Percentiles rank a stretch among this genome's conserved stretches.
These are phyloP conservation scores for Candida loeiensis DNA, from an alignment of 805 yeast genomes.

Conservation along the genomic window DNA sequence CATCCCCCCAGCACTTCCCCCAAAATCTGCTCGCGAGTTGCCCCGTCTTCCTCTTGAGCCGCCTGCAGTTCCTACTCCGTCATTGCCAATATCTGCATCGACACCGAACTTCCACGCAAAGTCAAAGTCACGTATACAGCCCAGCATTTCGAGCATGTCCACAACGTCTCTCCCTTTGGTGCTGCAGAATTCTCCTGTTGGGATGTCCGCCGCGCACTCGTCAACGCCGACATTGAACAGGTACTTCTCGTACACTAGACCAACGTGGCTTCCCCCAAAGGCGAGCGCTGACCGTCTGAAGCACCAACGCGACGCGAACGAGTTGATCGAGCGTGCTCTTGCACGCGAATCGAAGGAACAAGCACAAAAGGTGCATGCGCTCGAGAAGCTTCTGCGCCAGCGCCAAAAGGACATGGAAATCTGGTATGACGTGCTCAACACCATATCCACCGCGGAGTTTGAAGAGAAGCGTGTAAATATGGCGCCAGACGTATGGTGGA, in stretches of 20 bases:
- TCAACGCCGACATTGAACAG: conserved; percentile 6
- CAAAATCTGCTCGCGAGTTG: conserved; percentile 1
- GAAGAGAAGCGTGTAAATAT: conserved; percentile 9
- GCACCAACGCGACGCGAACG: conserved; percentile 53
- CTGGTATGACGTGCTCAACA: conserved; percentile 18
- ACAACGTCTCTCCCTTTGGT: background rate
- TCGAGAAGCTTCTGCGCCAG: conserved; percentile 31
- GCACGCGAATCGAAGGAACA: conserved; percentile 34
- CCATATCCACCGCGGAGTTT: conserved; percentile 9
- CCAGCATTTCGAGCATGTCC: background rate
- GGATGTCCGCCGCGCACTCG: background rate
- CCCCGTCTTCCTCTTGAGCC: background rate
- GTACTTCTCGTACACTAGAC: conserved; percentile 51
- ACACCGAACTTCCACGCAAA: conserved; percentile 5
- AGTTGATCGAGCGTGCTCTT: conserved; percentile 40
- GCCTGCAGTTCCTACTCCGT: background rate
- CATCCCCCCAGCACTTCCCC: conserved; percentile 7
- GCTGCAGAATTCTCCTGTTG: background rate
- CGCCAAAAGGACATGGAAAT: conserved; percentile 31
- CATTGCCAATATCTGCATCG: conserved; percentile 5
- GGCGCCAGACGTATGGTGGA: conserved; percentile 19
- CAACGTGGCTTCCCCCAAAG: conserved; percentile 66
- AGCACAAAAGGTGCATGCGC: conserved; percentile 23
- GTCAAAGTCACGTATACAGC: background rate
- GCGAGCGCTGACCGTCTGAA: conserved; percentile 46